phyloP scores from a whole-genome alignment of 202 grass and related monocot genomes.

The Hordeum pubiflorum region DNA sequence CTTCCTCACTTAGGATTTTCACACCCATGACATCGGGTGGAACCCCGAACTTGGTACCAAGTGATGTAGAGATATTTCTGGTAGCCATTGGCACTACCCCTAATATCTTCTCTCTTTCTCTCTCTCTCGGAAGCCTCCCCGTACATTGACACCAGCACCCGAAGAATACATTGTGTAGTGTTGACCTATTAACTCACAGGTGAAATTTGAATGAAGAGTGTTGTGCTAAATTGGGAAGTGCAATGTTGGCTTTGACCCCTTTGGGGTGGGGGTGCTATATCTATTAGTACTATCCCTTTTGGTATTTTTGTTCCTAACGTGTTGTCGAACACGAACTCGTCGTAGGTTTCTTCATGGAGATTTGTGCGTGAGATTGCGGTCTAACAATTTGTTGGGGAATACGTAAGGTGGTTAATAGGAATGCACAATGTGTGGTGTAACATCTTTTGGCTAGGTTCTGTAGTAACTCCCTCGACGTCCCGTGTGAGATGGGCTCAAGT shows the following conservation, averaged over 20 bases:
- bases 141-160: background rate
- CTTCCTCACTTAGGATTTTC: background rate
- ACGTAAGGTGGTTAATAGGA: too few relatives aligned
- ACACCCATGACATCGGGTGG: background rate
- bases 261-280: background rate
- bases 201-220: background rate
- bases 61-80: background rate
- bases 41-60: background rate
- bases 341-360: too few relatives aligned
- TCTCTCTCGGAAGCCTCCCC: background rate
- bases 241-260: background rate
- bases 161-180: background rate
- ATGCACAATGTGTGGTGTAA: too few relatives aligned
- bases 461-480: background rate
- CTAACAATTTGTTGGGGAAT: too few relatives aligned
- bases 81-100: background rate
- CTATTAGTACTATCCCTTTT: background rate
- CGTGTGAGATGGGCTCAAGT: background rate
- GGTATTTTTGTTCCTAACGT: too few relatives aligned
- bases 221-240: background rate
- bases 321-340: too few relatives aligned
- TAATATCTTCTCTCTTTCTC: background rate
- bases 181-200: background rate
- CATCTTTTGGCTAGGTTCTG: background rate
- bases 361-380: too few relatives aligned